Conservation (phyloP, 208 protist species). For the Tritrichomonas foetus region DNA sequence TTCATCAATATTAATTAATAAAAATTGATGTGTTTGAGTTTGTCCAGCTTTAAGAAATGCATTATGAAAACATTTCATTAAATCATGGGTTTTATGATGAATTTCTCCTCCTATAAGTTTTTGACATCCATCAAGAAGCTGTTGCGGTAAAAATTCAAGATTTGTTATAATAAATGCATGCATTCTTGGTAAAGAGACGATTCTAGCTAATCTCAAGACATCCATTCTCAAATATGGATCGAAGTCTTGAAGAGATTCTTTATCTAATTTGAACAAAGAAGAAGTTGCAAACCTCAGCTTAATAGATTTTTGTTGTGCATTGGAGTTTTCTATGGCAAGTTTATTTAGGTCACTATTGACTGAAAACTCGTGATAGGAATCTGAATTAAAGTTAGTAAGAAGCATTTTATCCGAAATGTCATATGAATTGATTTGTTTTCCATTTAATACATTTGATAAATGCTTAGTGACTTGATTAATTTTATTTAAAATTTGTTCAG, state of each 20-base stretch:
- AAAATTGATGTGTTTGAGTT: not conserved
- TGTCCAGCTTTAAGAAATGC: not conserved
- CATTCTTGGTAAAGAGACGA: not conserved
- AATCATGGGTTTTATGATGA: not conserved
- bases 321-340: no score
- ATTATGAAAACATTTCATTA: not conserved
- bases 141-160: not conserved
- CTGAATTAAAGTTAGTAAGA: not conserved
- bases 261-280: no score
- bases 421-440: not conserved
- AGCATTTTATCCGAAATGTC: not conserved
- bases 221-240: conserved; percentile 1
- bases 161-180: not conserved
- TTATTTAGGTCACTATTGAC: not conserved
- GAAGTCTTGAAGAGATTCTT: not conserved
- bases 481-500: not conserved
- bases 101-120: not conserved
- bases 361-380: not conserved
- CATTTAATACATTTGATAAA: not conserved
- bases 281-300: no score
- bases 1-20: not conserved
- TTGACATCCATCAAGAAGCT: not conserved
- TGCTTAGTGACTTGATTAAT: not conserved
- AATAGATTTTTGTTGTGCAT: no score
- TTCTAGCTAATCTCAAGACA: not conserved